Conservation (phyloP, 1,284 basidiomycete genomes). For the Acaromyces ingoldii region DNA sequence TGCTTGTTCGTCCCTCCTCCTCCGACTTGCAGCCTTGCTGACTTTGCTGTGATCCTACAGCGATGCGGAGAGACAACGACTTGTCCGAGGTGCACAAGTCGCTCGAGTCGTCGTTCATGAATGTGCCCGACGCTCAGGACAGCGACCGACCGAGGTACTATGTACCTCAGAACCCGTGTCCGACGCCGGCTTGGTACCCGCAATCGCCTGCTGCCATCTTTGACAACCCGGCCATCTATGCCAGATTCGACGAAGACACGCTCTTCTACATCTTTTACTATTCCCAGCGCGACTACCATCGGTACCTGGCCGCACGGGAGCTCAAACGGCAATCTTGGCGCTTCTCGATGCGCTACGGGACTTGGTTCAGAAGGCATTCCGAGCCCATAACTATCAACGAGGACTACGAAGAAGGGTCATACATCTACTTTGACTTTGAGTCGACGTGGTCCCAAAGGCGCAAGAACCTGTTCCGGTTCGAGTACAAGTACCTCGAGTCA, state of each 20-base stretch:
- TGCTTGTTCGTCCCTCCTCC: neutral
- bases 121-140: slow-evolving; percentile 84
- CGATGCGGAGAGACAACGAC: slow-evolving; percentile 77
- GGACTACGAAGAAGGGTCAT: slow-evolving; percentile 96
- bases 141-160: slow-evolving; percentile 71
- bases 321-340: slow-evolving; percentile 97
- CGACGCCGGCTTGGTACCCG: slow-evolving; percentile 86
- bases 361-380: slow-evolving; percentile 98
- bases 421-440: slow-evolving; percentile 53
- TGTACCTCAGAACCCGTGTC: slow-evolving; percentile 84
- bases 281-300: slow-evolving; percentile 91
- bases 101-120: slow-evolving; percentile 81
- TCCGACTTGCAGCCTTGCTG: neutral
- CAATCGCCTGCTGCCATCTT: slow-evolving; percentile 77
- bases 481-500: slow-evolving; percentile 47
- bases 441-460: slow-evolving; percentile 85
- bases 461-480: slow-evolving; percentile 81
- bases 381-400: slow-evolving; percentile 99
- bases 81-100: slow-evolving; percentile 69
- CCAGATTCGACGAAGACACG: slow-evolving; percentile 92
- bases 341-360: slow-evolving; percentile 98
- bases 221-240: slow-evolving; percentile 78
- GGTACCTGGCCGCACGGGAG: slow-evolving; percentile 95
- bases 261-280: slow-evolving; percentile 99
- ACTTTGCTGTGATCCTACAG: slow-evolving; percentile 53